Percentiles rank a stretch among this genome's conserved stretches.
Evolutionary conservation across 2,329 filamentous ascomycete species (phyloP).

Genomic region (Verticillium nubilum): DNA sequence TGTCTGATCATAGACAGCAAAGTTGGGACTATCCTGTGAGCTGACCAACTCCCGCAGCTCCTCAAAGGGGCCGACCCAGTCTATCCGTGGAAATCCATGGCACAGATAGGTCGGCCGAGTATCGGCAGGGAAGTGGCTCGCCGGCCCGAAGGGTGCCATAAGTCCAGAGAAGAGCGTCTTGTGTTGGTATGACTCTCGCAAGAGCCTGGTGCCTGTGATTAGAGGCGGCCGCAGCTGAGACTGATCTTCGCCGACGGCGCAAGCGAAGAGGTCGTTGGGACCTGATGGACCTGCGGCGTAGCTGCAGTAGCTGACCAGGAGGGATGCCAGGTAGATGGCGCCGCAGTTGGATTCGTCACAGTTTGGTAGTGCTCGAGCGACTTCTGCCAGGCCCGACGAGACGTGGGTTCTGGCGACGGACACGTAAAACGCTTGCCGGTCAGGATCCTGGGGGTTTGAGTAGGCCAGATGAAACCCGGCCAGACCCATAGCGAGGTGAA

Average conservation of each 20-base stretch:
- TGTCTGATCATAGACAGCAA: background rate
- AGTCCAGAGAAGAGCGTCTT: slow-evolving; percentile 6
- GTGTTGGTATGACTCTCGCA: slow-evolving; percentile 1
- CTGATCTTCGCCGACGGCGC: slow-evolving; percentile 13
- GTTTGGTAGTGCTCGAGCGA: slow-evolving; percentile 16
- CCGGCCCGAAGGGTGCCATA: background rate
- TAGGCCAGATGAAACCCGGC: slow-evolving; percentile 20
- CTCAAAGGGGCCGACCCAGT: slow-evolving; percentile 10
- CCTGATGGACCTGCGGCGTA: slow-evolving; percentile 23
- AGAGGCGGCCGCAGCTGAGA: background rate
- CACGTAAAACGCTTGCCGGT: slow-evolving; percentile 8
- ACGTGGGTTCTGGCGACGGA: slow-evolving; percentile 18
- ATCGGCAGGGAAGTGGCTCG: background rate
- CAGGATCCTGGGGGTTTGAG: slow-evolving; percentile 4
- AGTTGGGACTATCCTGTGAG: background rate
- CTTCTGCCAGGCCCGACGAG: slow-evolving; percentile 17
- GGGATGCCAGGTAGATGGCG: slow-evolving; percentile 20
- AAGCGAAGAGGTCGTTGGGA: slow-evolving; percentile 21
- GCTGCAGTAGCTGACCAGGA: slow-evolving; percentile 22
- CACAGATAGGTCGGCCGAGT: background rate
- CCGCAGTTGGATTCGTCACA: slow-evolving; percentile 21
- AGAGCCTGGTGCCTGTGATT: slow-evolving; percentile 5
- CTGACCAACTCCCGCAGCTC: slow-evolving; percentile 10
- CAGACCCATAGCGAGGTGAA: slow-evolving; percentile 21
- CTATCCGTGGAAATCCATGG: background rate